These are phyloP conservation scores for Heterobasidion irregulare DNA, from an alignment of 1,284 basidiomycete genomes.

Conservation along the genomic window DNA sequence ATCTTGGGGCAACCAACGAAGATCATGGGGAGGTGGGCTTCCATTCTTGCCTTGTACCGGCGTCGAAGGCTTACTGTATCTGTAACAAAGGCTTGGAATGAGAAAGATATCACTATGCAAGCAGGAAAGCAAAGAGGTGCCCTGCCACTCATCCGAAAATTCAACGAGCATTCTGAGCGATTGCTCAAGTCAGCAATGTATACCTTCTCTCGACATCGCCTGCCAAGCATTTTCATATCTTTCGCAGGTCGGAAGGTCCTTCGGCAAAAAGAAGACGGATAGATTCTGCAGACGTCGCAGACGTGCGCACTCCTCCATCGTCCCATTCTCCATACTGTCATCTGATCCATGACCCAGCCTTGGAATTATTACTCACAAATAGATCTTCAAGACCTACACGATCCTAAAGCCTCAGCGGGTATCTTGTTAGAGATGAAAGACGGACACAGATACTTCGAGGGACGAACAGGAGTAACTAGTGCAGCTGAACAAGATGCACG, in stretches of 20 bases:
- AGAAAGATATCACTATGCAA: slow-evolving; percentile 92
- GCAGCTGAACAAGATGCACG: slow-evolving; percentile 20
- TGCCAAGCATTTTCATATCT: slow-evolving; percentile 4
- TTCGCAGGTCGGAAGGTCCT: slow-evolving; percentile 45
- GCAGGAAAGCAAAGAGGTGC: slow-evolving; percentile 83
- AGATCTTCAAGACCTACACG: slow-evolving; percentile 81
- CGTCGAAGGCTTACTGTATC: neutral
- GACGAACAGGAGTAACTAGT: slow-evolving; percentile 33
- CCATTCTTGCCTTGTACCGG: slow-evolving; percentile 1
- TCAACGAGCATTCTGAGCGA: slow-evolving; percentile 95
- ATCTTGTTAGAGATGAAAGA: slow-evolving; percentile 82
- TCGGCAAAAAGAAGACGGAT: slow-evolving; percentile 51
- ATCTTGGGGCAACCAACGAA: slow-evolving; percentile 83
- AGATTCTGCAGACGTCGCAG: slow-evolving; percentile 26
- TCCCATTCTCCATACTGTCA: neutral
- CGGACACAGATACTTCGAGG: slow-evolving; percentile 69
- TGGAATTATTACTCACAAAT: slow-evolving; percentile 62
- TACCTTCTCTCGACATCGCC: slow-evolving; percentile 16
- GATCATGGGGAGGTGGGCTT: slow-evolving; percentile 78
- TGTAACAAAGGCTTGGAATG: slow-evolving; percentile 64
- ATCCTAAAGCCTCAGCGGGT: slow-evolving; percentile 52
- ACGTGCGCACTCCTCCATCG: slow-evolving; percentile 16
- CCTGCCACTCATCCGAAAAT: slow-evolving; percentile 90
- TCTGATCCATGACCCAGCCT: slow-evolving; percentile 10
- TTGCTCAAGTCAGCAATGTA: slow-evolving; percentile 73